These are phyloP conservation scores for Salvia sclarea DNA, from an alignment of 305 asterid species.

Conservation along the genomic window DNA sequence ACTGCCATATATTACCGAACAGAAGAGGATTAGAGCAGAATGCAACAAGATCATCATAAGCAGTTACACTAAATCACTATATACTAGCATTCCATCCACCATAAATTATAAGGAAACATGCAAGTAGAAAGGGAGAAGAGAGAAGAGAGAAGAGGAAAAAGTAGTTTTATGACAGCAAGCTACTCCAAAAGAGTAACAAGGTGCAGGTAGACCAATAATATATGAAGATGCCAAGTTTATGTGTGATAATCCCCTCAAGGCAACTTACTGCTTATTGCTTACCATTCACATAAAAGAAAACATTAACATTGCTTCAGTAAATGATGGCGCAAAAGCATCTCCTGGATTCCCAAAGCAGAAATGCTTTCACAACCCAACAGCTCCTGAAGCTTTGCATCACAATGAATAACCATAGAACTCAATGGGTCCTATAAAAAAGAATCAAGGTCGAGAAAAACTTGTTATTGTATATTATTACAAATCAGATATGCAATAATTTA, in stretches of 20 bases:
- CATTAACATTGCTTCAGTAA: constrained; percentile 44
- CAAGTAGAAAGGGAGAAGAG: not conserved
- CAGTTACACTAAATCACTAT: not conserved
- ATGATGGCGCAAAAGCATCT: constrained; percentile 61
- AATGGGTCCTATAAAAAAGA: constrained; percentile 52
- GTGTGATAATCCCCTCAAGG: constrained; percentile 11
- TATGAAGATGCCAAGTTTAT: not conserved
- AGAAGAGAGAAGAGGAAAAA: not conserved
- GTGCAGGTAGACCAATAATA: constrained; percentile 3
- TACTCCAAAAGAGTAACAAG: not conserved
- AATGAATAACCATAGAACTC: constrained; percentile 55
- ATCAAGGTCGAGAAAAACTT: constrained; percentile 26
- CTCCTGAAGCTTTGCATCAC: constrained; percentile 71
- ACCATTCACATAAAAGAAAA: constrained; percentile 40
- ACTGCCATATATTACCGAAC: not conserved
- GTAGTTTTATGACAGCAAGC: not conserved
- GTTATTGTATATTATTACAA: not conserved
- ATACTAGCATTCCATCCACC: not conserved
- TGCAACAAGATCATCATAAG: constrained; percentile 2
- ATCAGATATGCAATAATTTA: constrained; percentile 2
- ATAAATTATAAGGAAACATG: constrained; percentile 12
- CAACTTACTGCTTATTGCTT: constrained; percentile 30
- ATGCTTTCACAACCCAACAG: constrained; percentile 70
- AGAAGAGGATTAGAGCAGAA: constrained; percentile 15
- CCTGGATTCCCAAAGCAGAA: constrained; percentile 64